phyloP scores from a whole-genome alignment of 2,329 filamentous ascomycete species.

The Nemania bipapillata region DNA sequence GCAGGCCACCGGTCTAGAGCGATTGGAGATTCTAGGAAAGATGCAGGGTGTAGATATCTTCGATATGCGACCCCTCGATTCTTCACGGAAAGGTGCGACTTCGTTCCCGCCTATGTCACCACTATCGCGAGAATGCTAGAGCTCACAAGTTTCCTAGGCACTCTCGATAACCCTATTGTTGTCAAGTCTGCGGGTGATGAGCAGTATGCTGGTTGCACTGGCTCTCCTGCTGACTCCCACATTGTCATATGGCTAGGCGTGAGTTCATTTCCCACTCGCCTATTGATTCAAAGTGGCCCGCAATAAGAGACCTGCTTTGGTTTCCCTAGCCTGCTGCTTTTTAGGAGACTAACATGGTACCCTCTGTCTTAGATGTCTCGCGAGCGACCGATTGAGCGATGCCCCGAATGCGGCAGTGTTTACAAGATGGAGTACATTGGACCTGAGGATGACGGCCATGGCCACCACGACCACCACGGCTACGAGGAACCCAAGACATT shows the following conservation, averaged over 20 bases:
- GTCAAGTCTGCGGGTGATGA: conserved; percentile 94
- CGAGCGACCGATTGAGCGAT: conserved; percentile 91
- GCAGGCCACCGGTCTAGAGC: conserved; percentile 96
- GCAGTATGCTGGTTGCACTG: conserved; percentile 97
- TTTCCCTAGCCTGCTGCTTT: neutral
- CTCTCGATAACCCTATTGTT: conserved; percentile 86
- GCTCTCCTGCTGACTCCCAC: conserved; percentile 92
- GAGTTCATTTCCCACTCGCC: conserved; percentile 54
- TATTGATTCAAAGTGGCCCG: neutral
- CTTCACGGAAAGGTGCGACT: conserved; percentile 79
- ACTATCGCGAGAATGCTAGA: conserved; percentile 30
- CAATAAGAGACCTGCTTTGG: conserved; percentile 5
- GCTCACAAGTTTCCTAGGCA: conserved; percentile 67
- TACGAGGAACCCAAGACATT: conserved; percentile 93
- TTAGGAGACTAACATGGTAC: conserved; percentile 28
- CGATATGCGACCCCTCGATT: conserved; percentile 96
- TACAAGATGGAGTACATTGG: conserved; percentile 99
- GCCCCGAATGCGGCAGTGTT: conserved; percentile 93
- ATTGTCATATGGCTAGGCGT: conserved; percentile 89
- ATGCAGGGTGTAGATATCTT: conserved; percentile 98
- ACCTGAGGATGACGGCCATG: conserved; percentile 77
- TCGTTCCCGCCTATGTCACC: neutral
- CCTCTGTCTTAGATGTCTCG: conserved; percentile 74
- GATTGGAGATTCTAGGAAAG: conserved; percentile 98
- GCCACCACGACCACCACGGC: conserved; percentile 66